These are phyloP conservation scores for Plasmodium vivax DNA, from an alignment of 169 alveolate species.

Conservation along the genomic window DNA sequence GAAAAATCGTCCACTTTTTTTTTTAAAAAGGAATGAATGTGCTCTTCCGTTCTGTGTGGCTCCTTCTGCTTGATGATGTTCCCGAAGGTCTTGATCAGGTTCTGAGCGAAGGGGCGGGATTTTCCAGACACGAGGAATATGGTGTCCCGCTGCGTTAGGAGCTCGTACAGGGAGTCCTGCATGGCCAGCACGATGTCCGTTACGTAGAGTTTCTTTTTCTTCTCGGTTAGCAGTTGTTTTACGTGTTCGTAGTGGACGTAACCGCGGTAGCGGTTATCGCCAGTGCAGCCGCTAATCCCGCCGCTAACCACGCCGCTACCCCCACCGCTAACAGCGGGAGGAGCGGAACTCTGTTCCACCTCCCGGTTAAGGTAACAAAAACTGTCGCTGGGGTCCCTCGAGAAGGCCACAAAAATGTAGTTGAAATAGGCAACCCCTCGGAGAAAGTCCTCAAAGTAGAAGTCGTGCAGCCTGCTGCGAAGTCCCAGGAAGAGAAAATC, in stretches of 20 bases:
- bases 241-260: neutral
- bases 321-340: neutral
- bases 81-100: conserved; percentile 29
- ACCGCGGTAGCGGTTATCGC: neutral
- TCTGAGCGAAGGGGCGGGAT: conserved; percentile 72
- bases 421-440: conserved; percentile 5
- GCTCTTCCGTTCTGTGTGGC: conserved; percentile 36
- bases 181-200: conserved; percentile 42
- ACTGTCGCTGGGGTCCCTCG: neutral
- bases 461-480: conserved; percentile 36
- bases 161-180: conserved; percentile 28
- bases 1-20: conserved; percentile 64
- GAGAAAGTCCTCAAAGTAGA: conserved; percentile 25
- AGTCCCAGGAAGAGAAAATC: conserved; percentile 50
- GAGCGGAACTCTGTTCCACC: neutral
- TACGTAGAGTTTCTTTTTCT: conserved; percentile 50
- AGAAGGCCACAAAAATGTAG: conserved; percentile 56
- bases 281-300: neutral
- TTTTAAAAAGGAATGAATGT: conserved; percentile 56
- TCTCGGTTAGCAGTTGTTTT: conserved; percentile 12
- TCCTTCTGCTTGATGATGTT: conserved; percentile 56
- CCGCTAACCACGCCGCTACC: too few species aligned
- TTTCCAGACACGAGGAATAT: conserved; percentile 54
- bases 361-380: neutral
- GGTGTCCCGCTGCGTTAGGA: conserved; percentile 10